Percentiles rank a stretch among this genome's conserved stretches.
phyloP scores from a whole-genome alignment of 2,329 filamentous ascomycete species.

The Periconia sp. region DNA sequence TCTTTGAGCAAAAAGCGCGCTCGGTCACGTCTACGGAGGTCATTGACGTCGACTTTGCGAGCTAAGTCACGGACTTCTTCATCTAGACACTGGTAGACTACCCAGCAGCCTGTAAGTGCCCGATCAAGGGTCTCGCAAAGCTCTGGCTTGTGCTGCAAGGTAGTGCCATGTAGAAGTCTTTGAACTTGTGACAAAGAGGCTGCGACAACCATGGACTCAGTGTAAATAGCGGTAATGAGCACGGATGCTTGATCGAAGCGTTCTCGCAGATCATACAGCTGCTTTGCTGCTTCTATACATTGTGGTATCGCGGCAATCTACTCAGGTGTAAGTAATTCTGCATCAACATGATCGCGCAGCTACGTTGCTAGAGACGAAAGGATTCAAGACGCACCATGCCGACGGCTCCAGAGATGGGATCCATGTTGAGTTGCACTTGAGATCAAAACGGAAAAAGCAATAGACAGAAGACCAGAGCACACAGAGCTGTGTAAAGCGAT shows the following conservation, averaged over 20 bases:
- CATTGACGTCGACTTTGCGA: conserved; percentile 24
- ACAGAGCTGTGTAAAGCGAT: not conserved
- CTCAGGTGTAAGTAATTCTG: not conserved
- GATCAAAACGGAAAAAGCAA: not conserved
- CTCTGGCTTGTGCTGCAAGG: conserved; percentile 34
- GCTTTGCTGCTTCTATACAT: conserved; percentile 37
- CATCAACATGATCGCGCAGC: not conserved
- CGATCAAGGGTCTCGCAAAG: conserved; percentile 39
- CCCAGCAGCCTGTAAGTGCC: conserved; percentile 39
- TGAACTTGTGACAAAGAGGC: conserved; percentile 41
- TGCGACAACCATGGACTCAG: conserved; percentile 41
- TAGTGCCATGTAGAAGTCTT: conserved; percentile 32
- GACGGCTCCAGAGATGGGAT: not conserved
- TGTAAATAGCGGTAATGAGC: conserved; percentile 40
- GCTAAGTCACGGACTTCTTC: conserved; percentile 36
- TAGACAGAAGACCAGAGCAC: not conserved
- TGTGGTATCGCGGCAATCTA: conserved; percentile 31
- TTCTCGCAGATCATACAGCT: conserved; percentile 35
- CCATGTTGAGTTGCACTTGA: not conserved
- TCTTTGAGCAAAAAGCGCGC: conserved; percentile 41
- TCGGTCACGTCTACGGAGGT: conserved; percentile 28
- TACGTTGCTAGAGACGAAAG: not conserved
- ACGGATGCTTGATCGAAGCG: conserved; percentile 38
- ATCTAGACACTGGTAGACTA: conserved; percentile 40
- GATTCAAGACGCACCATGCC: conserved; percentile 7